phyloP scores from a whole-genome alignment of 2,329 filamentous ascomycete species.

The Plectosphaerella cucumerina region DNA sequence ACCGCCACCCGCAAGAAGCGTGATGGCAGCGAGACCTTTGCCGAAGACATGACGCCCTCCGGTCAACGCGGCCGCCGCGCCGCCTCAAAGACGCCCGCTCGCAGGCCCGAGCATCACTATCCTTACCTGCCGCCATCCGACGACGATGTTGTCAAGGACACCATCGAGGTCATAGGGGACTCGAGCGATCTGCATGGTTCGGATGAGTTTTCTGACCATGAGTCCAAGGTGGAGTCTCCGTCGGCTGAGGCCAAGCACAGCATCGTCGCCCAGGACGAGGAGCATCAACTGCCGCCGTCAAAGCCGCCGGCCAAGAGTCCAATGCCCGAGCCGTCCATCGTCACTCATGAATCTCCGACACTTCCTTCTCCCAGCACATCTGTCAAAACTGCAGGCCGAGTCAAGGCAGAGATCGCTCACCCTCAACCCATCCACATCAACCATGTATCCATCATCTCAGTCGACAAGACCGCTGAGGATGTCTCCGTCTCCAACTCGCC shows the following conservation, averaged over 20 bases:
- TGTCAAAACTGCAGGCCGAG: too few species aligned
- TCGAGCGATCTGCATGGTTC: constrained; percentile 23
- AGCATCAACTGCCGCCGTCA: background rate
- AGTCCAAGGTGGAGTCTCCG: constrained; percentile 1
- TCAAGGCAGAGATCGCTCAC: constrained; percentile 6
- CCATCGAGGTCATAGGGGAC: constrained; percentile 50
- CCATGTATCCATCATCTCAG: constrained; percentile 9
- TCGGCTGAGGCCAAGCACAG: background rate
- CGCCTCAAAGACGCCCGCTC: constrained; percentile 28
- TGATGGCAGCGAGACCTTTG: constrained; percentile 18
- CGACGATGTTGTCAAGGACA: constrained; percentile 48
- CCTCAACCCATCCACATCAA: constrained; percentile 12
- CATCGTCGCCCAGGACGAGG: background rate
- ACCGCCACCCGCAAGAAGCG: constrained; percentile 22
- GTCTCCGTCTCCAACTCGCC: too few species aligned
- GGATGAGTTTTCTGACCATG: constrained; percentile 19
- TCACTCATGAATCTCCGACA: too few species aligned
- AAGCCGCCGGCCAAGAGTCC: background rate
- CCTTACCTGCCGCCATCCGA: constrained; percentile 12
- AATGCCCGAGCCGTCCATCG: background rate
- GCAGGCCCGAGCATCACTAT: constrained; percentile 27
- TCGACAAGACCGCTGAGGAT: background rate
- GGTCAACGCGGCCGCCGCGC: constrained; percentile 8
- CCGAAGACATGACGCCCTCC: constrained; percentile 8
- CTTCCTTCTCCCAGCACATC: too few species aligned